Percentiles rank a stretch among this genome's conserved stretches.
Evolutionary conservation across 805 yeast species (phyloP).

Genomic region (Wickerhamomyces chambardii): DNA sequence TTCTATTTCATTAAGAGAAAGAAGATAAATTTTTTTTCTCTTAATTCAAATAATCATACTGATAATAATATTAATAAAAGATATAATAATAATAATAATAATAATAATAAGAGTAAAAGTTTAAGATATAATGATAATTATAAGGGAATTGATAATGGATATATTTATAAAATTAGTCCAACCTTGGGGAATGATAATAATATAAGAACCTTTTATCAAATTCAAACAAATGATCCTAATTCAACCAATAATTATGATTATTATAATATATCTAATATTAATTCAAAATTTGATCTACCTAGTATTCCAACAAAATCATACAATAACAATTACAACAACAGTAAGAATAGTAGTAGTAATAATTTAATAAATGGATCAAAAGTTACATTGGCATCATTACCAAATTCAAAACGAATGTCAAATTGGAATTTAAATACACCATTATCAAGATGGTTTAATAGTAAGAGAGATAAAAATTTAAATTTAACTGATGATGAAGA

Average conservation of each 20-base stretch:
- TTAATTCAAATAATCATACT: slow-evolving; percentile 7
- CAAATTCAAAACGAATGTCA: slow-evolving; percentile 1
- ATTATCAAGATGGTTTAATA: slow-evolving; percentile 15
- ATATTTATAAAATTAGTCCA: slow-evolving; percentile 12
- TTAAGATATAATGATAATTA: too few species aligned
- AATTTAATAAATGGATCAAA: slow-evolving; percentile 5
- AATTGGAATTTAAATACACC: slow-evolving; percentile 17
- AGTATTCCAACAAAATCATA: too few species aligned
- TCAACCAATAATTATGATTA: background rate
- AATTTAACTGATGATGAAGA: background rate
- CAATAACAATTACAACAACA: background rate
- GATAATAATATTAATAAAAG: too few species aligned
- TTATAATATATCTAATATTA: too few species aligned
- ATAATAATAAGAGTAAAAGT: too few species aligned
- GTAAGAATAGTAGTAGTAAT: slow-evolving; percentile 6
- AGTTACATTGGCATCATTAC: slow-evolving; percentile 11
- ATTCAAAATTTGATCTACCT: too few species aligned
- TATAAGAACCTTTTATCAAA: slow-evolving; percentile 7
- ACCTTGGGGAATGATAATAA: slow-evolving; percentile 1
- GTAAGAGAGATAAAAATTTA: slow-evolving; percentile 2
- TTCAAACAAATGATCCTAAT: slow-evolving; percentile 2
- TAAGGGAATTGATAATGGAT: slow-evolving; percentile 17
- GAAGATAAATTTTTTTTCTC: slow-evolving; percentile 1
- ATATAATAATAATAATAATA: too few species aligned
- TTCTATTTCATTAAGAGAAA: slow-evolving; percentile 7